phyloP scores from a whole-genome alignment of 2,329 filamentous ascomycete species.

The Colletotrichum sansevieriae region DNA sequence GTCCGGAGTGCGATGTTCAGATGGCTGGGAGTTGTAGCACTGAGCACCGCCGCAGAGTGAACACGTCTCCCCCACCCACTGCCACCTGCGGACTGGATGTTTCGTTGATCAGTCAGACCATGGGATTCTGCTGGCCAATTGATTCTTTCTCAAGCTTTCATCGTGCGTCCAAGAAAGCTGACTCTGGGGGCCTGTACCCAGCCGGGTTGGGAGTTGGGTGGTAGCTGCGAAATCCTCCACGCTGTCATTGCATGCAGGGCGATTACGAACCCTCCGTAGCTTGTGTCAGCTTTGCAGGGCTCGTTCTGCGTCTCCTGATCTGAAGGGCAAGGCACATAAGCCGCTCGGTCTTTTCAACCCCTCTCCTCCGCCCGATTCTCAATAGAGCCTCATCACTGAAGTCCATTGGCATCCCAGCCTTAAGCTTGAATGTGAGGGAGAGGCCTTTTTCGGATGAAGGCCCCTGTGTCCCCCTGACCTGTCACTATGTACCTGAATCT shows the following conservation, averaged over 20 bases:
- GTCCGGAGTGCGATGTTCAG: conserved; percentile 21
- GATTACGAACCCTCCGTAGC: conserved; percentile 30
- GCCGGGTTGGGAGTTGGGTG: conserved; percentile 20
- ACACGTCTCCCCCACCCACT: conserved; percentile 15
- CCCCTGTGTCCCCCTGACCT: neutral
- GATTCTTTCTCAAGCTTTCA: conserved; percentile 8
- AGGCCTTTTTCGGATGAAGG: neutral
- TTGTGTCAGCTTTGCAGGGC: conserved; percentile 32
- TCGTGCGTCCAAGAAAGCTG: conserved; percentile 22
- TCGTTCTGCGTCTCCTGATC: conserved; percentile 12
- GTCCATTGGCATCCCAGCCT: conserved; percentile 6
- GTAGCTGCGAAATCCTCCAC: conserved; percentile 37
- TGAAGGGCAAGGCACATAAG: conserved; percentile 26
- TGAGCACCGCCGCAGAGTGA: conserved; percentile 7
- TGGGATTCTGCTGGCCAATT: conserved; percentile 24
- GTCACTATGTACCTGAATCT: conserved; percentile 31
- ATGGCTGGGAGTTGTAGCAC: conserved; percentile 22
- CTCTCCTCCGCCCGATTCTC: neutral
- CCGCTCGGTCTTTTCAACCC: conserved; percentile 9
- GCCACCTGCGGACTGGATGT: conserved; percentile 21
- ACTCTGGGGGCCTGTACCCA: conserved; percentile 34
- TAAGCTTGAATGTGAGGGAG: neutral
- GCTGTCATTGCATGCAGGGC: conserved; percentile 35
- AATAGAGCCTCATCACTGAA: conserved; percentile 29
- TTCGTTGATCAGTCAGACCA: conserved; percentile 34